Conservation (phyloP, 176 grass and related monocot genomes). For the Typha latifolia region DNA sequence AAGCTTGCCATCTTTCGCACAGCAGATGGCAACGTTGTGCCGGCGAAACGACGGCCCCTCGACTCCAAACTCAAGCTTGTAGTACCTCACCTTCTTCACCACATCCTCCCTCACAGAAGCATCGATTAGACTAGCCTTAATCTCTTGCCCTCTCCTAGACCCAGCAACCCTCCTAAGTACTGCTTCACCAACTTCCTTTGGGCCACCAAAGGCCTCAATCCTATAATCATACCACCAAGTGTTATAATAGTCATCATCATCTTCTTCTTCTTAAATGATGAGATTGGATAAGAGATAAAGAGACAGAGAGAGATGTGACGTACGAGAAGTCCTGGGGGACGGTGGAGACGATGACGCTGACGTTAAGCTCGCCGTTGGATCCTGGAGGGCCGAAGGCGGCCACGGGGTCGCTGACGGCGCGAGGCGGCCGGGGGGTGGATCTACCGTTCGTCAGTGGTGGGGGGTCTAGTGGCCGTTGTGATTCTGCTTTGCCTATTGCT, state of each 20-base stretch:
- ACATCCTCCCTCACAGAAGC: slow-evolving; percentile 55
- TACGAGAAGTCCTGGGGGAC: slow-evolving; percentile 78
- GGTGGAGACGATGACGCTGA: slow-evolving; percentile 73
- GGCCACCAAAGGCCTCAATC: slow-evolving; percentile 68
- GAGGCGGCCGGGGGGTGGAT: slow-evolving; percentile 4
- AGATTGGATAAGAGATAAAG: background rate
- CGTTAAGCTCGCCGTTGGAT: slow-evolving; percentile 80
- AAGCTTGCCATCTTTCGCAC: slow-evolving; percentile 53
- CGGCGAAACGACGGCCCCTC: slow-evolving; percentile 54
- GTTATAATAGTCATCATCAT: too few species aligned
- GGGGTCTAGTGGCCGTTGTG: slow-evolving; percentile 61
- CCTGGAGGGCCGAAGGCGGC: slow-evolving; percentile 81
- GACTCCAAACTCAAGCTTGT: slow-evolving; percentile 77
- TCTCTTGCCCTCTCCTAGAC: slow-evolving; percentile 39
- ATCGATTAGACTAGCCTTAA: slow-evolving; percentile 60
- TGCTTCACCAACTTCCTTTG: slow-evolving; percentile 73
- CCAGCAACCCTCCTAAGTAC: slow-evolving; percentile 75
- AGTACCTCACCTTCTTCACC: slow-evolving; percentile 50
- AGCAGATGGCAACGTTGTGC: slow-evolving; percentile 77
- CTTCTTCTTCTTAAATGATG: too few species aligned
- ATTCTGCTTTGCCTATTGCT: slow-evolving; percentile 50
- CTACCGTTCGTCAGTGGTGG: slow-evolving; percentile 30
- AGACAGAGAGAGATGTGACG: background rate
- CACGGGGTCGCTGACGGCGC: slow-evolving; percentile 47
- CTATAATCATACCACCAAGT: slow-evolving; percentile 23